These are phyloP conservation scores for Aspergillus sp. DNA, from an alignment of 2,329 filamentous ascomycete genomes.

Conservation along the genomic window DNA sequence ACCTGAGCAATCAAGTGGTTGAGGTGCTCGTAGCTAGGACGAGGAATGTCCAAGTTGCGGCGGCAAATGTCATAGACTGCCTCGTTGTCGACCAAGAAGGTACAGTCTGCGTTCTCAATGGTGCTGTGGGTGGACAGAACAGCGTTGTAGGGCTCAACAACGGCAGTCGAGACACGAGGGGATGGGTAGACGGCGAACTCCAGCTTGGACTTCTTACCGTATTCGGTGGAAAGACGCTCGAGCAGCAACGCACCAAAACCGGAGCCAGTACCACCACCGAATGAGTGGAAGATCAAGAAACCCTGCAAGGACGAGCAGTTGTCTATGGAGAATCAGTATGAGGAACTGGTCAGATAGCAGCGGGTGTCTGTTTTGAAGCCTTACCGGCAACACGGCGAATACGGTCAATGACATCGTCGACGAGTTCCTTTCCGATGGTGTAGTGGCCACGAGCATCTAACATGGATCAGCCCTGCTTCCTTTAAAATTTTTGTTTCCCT, in stretches of 20 bases:
- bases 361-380: constrained; percentile 7
- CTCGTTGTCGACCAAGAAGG: constrained; percentile 65
- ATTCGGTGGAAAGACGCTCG: constrained; percentile 60
- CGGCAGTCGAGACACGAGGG: constrained; percentile 60
- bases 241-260: constrained; percentile 62
- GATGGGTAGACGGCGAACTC: constrained; percentile 64
- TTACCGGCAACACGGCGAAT: constrained; percentile 60
- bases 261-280: constrained; percentile 64
- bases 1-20: constrained; percentile 65
- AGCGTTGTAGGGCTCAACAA: constrained; percentile 65
- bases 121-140: constrained; percentile 54
- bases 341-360: no score
- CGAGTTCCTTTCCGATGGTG: constrained; percentile 64
- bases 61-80: constrained; percentile 65
- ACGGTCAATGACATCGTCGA: constrained; percentile 60
- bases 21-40: constrained; percentile 60
- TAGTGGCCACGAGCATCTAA: constrained; percentile 64
- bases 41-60: constrained; percentile 60
- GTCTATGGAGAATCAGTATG: constrained; percentile 38
- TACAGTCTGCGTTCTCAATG: constrained; percentile 64
- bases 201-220: constrained; percentile 65
- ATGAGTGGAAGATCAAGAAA: constrained; percentile 66
- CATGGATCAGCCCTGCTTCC: constrained; percentile 9
- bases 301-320: constrained; percentile 63
- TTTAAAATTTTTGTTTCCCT: background rate